Evolutionary conservation across 2,329 filamentous ascomycete genomes (phyloP), one percentile per base, ranked within the genome.

Genomic region (Hypoxylon sp.): DNA sequence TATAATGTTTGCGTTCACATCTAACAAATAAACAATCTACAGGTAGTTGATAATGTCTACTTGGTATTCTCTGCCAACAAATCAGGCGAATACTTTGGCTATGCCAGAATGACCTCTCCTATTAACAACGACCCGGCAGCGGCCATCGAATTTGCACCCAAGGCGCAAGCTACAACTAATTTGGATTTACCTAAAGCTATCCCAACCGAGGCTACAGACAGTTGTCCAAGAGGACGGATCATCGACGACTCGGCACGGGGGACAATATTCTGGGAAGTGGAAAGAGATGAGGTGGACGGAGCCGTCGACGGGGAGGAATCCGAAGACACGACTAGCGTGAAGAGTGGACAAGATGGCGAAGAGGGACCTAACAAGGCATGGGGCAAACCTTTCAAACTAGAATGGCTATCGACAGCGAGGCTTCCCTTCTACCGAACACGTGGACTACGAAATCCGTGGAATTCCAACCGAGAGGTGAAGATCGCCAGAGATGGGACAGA

Each of bases 51-150:
- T 43, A 90, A 88, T 64, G 92, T 97, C 1, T 97, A 92, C 66
- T 78, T 97, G 20, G 84, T 97, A 9, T 97, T 97, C 70, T 97
- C 93, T 1, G 93, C 93, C 8, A 97, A 97, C 71, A 97, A 97
- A 67, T 97, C 93, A 0, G 93, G 93, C 8, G 93, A 97, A 71
- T 97, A 97, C 67, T 97, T 94, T 72, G 93, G 93, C 13, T 97
- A 96, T 66, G 93, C 92, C 13, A 85, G 89, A 26, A 97, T 97
- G 93, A 76, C 79, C 7, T 96, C 93, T 15, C 77, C 85, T 3
- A 96, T 97, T 64, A 86, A 88, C 61, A 82, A 92, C 45, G 89
- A 96, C 60, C 84, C 87, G 7, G 79, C 80, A 0, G 82, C 86
- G 1, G 83, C 85, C 0, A 83, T 89, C 37, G 80, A 88, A 65